Conservation (phyloP, 2,329 filamentous ascomycete species). For the Fusarium cicatricum region DNA sequence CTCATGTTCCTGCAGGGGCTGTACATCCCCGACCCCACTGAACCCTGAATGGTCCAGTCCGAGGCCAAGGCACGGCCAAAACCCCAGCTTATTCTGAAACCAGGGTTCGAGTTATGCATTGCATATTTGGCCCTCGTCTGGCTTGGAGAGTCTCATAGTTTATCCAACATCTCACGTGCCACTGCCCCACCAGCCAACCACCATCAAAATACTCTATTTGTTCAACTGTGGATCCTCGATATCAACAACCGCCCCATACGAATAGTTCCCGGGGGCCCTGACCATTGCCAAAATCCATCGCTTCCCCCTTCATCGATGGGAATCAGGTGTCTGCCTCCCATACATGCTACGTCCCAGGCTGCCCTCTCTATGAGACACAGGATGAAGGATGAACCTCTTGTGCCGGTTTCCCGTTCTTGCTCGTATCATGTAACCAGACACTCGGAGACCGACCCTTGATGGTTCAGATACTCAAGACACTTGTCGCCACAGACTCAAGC, state of each 20-base stretch:
- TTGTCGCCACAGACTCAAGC: slow-evolving; percentile 10
- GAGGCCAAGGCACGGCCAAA: slow-evolving; percentile 16
- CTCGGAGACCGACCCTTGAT: too few relatives aligned
- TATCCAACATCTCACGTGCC: too few relatives aligned
- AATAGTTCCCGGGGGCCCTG: neutral
- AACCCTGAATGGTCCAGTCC: slow-evolving; percentile 12
- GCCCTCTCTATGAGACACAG: slow-evolving; percentile 20
- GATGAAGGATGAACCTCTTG: neutral
- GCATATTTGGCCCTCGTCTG: neutral
- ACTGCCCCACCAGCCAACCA: neutral
- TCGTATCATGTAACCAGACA: too few relatives aligned
- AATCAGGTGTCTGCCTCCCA: too few relatives aligned
- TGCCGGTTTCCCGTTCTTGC: neutral
- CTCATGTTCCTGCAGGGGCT: slow-evolving; percentile 25
- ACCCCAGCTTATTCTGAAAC: slow-evolving; percentile 41
- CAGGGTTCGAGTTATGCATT: slow-evolving; percentile 2
- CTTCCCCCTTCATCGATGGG: slow-evolving; percentile 6
- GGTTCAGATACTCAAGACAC: too few relatives aligned
- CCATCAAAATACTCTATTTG: neutral
- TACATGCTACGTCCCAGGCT: slow-evolving; percentile 35
- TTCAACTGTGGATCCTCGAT: too few relatives aligned
- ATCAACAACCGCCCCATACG: neutral
- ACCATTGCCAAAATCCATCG: slow-evolving; percentile 1
- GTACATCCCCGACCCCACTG: neutral
- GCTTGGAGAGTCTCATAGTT: too few relatives aligned